Percentiles rank a stretch among this genome's conserved stretches.
Conservation (phyloP, 768 basidiomycete species). For the Sistotremastrum suecicum region DNA sequence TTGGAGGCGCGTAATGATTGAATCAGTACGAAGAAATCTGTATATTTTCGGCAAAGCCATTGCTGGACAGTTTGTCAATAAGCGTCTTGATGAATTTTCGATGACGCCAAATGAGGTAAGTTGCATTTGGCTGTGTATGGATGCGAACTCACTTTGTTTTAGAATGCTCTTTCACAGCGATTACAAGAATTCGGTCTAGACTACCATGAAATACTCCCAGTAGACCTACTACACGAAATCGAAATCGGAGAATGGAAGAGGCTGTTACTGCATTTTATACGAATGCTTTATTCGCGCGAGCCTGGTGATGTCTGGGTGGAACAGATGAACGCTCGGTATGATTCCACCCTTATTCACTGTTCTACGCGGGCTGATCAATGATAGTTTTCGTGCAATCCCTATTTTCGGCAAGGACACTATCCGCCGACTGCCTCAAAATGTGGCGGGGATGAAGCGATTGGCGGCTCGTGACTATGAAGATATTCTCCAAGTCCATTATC, state of each 20-base stretch:
- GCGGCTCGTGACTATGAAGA: slow-evolving; percentile 15
- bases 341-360: too few relatives aligned
- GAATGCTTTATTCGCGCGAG: too few relatives aligned
- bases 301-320: too few relatives aligned
- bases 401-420: slow-evolving; percentile 12
- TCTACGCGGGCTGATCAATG: too few relatives aligned
- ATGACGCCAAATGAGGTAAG: slow-evolving; percentile 7
- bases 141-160: neutral
- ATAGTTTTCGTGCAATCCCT: slow-evolving; percentile 10
- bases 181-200: slow-evolving; percentile 6
- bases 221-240: slow-evolving; percentile 14
- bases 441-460: slow-evolving; percentile 14
- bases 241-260: slow-evolving; percentile 15
- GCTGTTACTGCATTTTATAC: slow-evolving; percentile 12
- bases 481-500: slow-evolving; percentile 11
- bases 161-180: slow-evolving; percentile 5
- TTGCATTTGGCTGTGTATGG: neutral
- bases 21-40: slow-evolving; percentile 1
- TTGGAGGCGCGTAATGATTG: neutral
- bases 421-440: slow-evolving; percentile 10
- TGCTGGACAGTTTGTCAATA: neutral
- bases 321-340: too few relatives aligned
- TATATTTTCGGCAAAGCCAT: slow-evolving; percentile 6
- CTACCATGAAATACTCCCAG: slow-evolving; percentile 7
- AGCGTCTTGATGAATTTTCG: slow-evolving; percentile 4